Base-by-base conservation (phyloP, 192 early-diverging fungal species). In the Coemansia umbellata region DNA sequence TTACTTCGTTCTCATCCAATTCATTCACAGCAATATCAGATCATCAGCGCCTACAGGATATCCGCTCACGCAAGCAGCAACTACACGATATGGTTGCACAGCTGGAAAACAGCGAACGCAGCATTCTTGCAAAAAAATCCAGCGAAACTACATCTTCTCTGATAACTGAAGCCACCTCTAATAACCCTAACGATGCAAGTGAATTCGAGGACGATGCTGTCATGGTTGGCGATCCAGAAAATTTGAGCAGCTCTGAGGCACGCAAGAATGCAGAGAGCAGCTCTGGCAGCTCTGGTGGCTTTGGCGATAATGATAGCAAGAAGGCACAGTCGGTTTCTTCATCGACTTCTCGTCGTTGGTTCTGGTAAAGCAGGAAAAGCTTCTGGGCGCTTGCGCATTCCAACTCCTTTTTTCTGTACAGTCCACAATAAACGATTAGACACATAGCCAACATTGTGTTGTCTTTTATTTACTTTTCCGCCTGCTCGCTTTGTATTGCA, bases 131-230 rank as follows among this genome's bases (percentile, higher is more conserved):
- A 44, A 53, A 42, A 49, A 28, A 39, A 10, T 9, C 47, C 31
- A 2, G 4, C 27, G 15, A n/a, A 28, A 21, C 28, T 40, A n/a
- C 48, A 31, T 3, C 44, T 23, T 42, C 28, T 19, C 15, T 27
- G 8, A 5, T 21, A 18, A 15, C 32, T 27, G 13, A 39, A 44
- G 28, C 22, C 10, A 7, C 37, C 40, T 44, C 42, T 26, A 0
- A 14, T 6, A n/a, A n/a, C 37, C 55, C 44, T 10, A 58, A 45
- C 24, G 63, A 74, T 8, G 52, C 40, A 8, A 60, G 60, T 18
- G 72, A 58, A 24, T 75, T 75, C 44, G 72, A 75, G 41, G 64
- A 69, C 27, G 72, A 75, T 37, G 66, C 58, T 18, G 72, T 75
- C 24, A 75, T 75, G 61, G 72, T 75, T 1, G 37, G 43, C 40